Percentiles rank a stretch among this genome's conserved stretches.
Conservation (phyloP, 768 basidiomycete genomes). For the Mycena kentingensis region DNA sequence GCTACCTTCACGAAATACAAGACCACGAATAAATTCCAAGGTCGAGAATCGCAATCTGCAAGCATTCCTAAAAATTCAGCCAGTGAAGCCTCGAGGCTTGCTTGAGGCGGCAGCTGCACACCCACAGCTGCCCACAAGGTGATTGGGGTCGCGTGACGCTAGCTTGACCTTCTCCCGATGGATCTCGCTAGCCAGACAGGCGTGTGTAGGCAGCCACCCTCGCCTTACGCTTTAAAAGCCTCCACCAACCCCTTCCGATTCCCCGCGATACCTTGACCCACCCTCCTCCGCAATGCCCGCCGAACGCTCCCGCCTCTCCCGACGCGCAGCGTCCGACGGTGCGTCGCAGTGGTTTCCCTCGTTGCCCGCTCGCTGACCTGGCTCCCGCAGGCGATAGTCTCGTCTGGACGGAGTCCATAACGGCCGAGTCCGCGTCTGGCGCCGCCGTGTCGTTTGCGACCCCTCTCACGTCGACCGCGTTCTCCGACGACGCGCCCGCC, state of each 20-base stretch:
- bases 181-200: no score
- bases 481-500: constrained; percentile 32
- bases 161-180: no score
- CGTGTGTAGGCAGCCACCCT: no score
- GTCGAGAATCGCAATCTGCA: no score
- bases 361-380: neutral
- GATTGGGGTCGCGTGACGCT: no score
- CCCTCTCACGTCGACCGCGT: constrained; percentile 52
- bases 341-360: neutral
- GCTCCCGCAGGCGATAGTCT: constrained; percentile 33
- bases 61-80: no score
- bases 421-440: constrained; percentile 36
- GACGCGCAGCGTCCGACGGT: constrained; percentile 19
- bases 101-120: no score
- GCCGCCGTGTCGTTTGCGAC: constrained; percentile 50
- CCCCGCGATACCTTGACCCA: neutral
- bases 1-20: no score
- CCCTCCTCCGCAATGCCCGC: constrained; percentile 11
- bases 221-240: no score
- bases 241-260: neutral
- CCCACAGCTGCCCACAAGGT: no score
- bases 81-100: no score
- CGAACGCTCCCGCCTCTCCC: constrained; percentile 18
- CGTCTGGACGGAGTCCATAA: constrained; percentile 43
- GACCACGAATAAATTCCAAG: no score